These are phyloP conservation scores for Fusarium phyllophilum DNA, from an alignment of 2,329 filamentous ascomycete species.

Conservation along the genomic window DNA sequence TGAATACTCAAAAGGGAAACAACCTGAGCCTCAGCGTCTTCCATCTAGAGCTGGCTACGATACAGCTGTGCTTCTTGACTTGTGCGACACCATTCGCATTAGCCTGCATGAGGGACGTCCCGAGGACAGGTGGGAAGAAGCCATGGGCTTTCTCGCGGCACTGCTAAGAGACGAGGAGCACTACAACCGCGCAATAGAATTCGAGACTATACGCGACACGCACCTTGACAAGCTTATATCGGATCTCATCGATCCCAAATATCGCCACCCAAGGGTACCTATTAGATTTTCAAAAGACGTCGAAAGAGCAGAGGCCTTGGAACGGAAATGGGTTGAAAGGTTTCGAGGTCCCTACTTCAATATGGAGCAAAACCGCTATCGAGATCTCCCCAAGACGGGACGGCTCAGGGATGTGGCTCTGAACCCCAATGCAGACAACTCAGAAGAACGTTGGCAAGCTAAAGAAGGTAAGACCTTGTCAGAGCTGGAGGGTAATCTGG, in stretches of 20 bases:
- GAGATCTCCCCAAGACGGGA: slow-evolving; percentile 50
- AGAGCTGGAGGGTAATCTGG: slow-evolving; percentile 53
- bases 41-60: slow-evolving; percentile 22
- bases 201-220: slow-evolving; percentile 52
- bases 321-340: slow-evolving; percentile 55
- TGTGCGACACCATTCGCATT: slow-evolving; percentile 56
- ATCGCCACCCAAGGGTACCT: slow-evolving; percentile 42
- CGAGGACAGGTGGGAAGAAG: slow-evolving; percentile 48
- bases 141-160: slow-evolving; percentile 54
- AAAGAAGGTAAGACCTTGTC: slow-evolving; percentile 49
- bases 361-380: slow-evolving; percentile 57
- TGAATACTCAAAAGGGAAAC: background rate
- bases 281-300: slow-evolving; percentile 49
- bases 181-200: slow-evolving; percentile 48
- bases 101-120: slow-evolving; percentile 49
- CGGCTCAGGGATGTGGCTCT: slow-evolving; percentile 56
- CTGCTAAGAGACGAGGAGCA: slow-evolving; percentile 53
- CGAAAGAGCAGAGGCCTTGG: slow-evolving; percentile 52
- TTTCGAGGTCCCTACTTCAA: slow-evolving; percentile 58
- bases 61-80: slow-evolving; percentile 44
- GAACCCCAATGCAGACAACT: slow-evolving; percentile 44
- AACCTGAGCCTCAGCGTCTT: background rate
- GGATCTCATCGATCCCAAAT: slow-evolving; percentile 51
- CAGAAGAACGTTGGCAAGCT: slow-evolving; percentile 52
- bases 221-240: slow-evolving; percentile 58